These are phyloP conservation scores for Mycena maculata DNA, from an alignment of 768 basidiomycete species.

Conservation along the genomic window DNA sequence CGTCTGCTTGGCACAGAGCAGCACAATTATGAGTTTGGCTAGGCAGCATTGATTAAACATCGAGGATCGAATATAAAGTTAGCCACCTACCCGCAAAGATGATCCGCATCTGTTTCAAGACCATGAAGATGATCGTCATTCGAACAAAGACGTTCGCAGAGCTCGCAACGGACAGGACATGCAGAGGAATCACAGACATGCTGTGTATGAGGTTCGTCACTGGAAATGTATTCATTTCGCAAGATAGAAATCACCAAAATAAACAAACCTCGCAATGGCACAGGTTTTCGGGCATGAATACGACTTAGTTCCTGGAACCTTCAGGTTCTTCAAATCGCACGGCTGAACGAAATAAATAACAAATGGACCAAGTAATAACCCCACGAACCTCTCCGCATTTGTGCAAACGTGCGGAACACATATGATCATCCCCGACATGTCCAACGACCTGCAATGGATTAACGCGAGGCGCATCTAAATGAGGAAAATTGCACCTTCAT, in stretches of 20 bases:
- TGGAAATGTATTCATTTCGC: constrained; percentile 36
- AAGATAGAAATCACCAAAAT: background rate
- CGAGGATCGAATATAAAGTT: background rate
- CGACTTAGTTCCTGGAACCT: constrained; percentile 39
- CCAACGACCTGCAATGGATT: constrained; percentile 53
- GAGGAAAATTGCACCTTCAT: constrained; percentile 56
- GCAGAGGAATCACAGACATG: constrained; percentile 64
- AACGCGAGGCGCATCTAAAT: background rate
- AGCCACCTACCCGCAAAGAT: constrained; percentile 67
- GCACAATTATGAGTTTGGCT: constrained; percentile 66
- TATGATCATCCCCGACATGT: constrained; percentile 62
- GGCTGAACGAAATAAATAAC: constrained; percentile 46
- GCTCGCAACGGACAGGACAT: constrained; percentile 65
- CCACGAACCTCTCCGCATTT: constrained; percentile 63
- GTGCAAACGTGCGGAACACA: constrained; percentile 65
- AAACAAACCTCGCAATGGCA: constrained; percentile 52
- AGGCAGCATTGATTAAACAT: background rate
- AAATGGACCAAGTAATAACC: constrained; percentile 1
- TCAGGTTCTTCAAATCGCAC: constrained; percentile 51
- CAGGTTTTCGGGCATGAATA: constrained; percentile 59
- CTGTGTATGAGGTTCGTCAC: constrained; percentile 55
- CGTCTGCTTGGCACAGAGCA: constrained; percentile 54
- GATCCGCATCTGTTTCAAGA: constrained; percentile 50
- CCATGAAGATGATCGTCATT: constrained; percentile 64
- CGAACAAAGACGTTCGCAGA: constrained; percentile 67